Evolutionary conservation across 2,329 filamentous ascomycete species (phyloP).

Genomic region (Hypoxylon sp.): DNA sequence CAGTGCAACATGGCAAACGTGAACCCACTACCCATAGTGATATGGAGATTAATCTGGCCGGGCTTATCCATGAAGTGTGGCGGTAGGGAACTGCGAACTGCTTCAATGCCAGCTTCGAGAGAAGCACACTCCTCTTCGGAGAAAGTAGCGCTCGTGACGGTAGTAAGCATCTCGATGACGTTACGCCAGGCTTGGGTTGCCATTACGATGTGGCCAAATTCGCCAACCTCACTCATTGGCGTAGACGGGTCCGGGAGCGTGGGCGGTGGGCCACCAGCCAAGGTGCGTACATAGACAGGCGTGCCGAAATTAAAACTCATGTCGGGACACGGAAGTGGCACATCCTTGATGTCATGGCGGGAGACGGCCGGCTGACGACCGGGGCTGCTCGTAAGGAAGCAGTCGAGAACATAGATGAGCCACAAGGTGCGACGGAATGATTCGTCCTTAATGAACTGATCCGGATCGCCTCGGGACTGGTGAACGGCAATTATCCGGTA

Average conservation of each 20-base stretch:
- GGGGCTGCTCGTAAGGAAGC: constrained; percentile 71
- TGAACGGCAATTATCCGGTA: constrained; percentile 70
- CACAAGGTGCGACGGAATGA: constrained; percentile 71
- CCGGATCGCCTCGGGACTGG: constrained; percentile 63
- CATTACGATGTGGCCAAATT: constrained; percentile 72
- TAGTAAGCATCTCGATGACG: constrained; percentile 71
- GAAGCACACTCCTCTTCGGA: constrained; percentile 65
- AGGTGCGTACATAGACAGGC: constrained; percentile 69
- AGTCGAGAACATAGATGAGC: constrained; percentile 73
- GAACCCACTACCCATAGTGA: constrained; percentile 73
- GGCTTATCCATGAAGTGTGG: constrained; percentile 72
- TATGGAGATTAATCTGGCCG: constrained; percentile 71
- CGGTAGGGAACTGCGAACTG: constrained; percentile 66
- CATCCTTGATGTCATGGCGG: constrained; percentile 65
- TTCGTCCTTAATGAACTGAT: constrained; percentile 71
- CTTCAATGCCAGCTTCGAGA: constrained; percentile 67
- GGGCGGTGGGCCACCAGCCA: constrained; percentile 58
- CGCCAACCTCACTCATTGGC: constrained; percentile 66
- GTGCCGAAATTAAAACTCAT: constrained; percentile 74
- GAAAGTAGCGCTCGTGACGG: constrained; percentile 63
- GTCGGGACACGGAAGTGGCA: constrained; percentile 70
- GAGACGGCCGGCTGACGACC: constrained; percentile 69
- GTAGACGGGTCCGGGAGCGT: constrained; percentile 55
- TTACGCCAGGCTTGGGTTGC: constrained; percentile 72
- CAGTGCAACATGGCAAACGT: constrained; percentile 74